Conservation (phyloP, 768 basidiomycete genomes). For the Boletales sp. region DNA sequence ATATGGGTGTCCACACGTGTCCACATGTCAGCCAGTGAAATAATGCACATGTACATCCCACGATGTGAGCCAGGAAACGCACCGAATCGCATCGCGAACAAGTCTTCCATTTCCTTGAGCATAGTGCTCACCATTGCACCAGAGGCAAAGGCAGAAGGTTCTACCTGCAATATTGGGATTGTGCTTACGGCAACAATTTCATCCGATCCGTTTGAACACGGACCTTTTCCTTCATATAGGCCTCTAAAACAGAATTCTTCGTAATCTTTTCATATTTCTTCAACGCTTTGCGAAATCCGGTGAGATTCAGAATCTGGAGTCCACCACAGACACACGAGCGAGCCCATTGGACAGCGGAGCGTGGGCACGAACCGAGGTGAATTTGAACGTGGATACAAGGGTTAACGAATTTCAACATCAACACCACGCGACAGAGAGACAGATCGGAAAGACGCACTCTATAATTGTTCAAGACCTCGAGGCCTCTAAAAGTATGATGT, state of each 20-base stretch:
- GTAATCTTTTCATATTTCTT: slow-evolving; percentile 86
- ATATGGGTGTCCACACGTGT: background rate
- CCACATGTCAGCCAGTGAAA: background rate
- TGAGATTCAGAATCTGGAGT: slow-evolving; percentile 74
- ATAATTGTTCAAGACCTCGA: slow-evolving; percentile 89
- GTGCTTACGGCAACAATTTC: background rate
- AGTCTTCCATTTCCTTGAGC: slow-evolving; percentile 69
- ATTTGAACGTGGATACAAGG: background rate
- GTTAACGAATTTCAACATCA: background rate
- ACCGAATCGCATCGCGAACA: slow-evolving; percentile 79
- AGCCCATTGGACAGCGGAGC: no score
- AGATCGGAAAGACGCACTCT: slow-evolving; percentile 41
- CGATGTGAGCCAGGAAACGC: slow-evolving; percentile 18
- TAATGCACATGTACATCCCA: background rate
- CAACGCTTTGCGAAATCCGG: slow-evolving; percentile 82
- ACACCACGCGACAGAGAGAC: background rate
- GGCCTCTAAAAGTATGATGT: slow-evolving; percentile 40
- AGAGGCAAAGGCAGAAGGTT: slow-evolving; percentile 64
- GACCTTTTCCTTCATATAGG: slow-evolving; percentile 80
- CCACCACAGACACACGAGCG: no score
- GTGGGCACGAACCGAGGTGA: background rate
- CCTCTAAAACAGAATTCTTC: slow-evolving; percentile 67
- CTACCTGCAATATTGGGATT: slow-evolving; percentile 43
- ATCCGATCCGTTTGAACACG: background rate
- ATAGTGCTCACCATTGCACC: slow-evolving; percentile 58